Conservation (phyloP, 257 asterid species). For the Solanum dulcamara region DNA sequence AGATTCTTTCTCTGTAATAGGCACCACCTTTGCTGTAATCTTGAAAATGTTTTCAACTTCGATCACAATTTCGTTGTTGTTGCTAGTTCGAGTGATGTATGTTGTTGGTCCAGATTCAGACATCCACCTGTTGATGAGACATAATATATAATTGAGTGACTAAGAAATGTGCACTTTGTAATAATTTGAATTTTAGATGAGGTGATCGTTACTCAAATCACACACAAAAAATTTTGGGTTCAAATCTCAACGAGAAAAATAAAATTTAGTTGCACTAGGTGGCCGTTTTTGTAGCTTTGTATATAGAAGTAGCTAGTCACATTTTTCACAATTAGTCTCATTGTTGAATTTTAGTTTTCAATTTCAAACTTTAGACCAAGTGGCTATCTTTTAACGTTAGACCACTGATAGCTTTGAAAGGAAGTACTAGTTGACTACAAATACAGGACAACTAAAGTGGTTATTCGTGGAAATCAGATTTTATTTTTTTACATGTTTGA, state of each 20-base stretch:
- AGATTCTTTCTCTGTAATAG: constrained; percentile 31
- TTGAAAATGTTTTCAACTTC: constrained; percentile 24
- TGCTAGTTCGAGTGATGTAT: constrained; percentile 16
- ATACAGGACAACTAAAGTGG: not conserved
- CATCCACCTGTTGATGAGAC: constrained; percentile 13
- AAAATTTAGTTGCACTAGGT: not conserved
- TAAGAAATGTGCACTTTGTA: not conserved
- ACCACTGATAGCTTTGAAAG: no score
- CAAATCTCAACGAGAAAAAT: not conserved
- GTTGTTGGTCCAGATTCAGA: not conserved
- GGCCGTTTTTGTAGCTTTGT: not conserved
- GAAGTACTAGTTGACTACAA: no score
- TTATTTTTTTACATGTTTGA: not conserved
- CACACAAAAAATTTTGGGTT: not conserved
- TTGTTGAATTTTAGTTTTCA: no score
- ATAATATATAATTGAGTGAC: not conserved
- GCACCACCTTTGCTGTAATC: constrained; percentile 41
- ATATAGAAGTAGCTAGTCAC: not conserved
- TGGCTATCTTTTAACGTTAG: no score
- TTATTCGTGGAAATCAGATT: not conserved
- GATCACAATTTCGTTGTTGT: constrained; percentile 22
- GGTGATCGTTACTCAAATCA: not conserved
- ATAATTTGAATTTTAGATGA: not conserved
- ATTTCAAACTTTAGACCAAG: not conserved
- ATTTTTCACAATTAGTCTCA: not conserved